A percentile compares a stretch with the other conserved stretches of the same genome.
phyloP scores from a whole-genome alignment of 805 yeast genomes.

The Candida ulmi region DNA sequence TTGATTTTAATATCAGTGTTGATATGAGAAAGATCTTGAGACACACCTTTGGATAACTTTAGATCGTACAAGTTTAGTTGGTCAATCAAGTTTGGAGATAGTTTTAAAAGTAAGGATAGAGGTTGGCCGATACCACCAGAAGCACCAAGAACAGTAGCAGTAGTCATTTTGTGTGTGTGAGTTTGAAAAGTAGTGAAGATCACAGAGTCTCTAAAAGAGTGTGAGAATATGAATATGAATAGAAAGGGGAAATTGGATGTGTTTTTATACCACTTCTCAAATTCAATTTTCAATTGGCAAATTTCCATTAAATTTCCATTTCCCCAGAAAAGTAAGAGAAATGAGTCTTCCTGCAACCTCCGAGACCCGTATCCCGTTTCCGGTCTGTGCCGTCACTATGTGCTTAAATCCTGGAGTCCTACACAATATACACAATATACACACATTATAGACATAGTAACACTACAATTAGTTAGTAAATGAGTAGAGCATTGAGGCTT shows the following conservation, averaged over 20 bases:
- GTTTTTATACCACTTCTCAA: too few species aligned
- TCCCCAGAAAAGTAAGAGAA: slow-evolving; percentile 1
- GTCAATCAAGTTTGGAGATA: slow-evolving; percentile 49
- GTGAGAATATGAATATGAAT: too few species aligned
- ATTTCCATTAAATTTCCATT: too few species aligned
- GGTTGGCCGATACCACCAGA: slow-evolving; percentile 97
- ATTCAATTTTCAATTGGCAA: too few species aligned
- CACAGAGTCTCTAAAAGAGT: too few species aligned
- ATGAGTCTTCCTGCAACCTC: not conserved
- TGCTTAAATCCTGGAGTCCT: too few species aligned
- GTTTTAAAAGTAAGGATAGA: slow-evolving; percentile 71
- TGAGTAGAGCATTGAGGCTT: too few species aligned
- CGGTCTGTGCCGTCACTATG: not conserved
- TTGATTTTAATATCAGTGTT: slow-evolving; percentile 58
- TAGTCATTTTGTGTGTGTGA: slow-evolving; percentile 30
- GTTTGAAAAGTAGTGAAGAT: not conserved
- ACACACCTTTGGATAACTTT: slow-evolving; percentile 80
- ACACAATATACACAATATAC: too few species aligned
- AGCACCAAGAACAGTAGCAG: slow-evolving; percentile 86
- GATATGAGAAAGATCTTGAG: slow-evolving; percentile 83
- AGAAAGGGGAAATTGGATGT: too few species aligned
- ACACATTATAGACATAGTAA: too few species aligned
- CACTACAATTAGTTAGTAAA: too few species aligned
- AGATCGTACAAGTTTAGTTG: slow-evolving; percentile 80
- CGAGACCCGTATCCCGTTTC: not conserved